Base-by-base conservation (phyloP, 129 eudicot species). In the Daucus carota region DNA sequence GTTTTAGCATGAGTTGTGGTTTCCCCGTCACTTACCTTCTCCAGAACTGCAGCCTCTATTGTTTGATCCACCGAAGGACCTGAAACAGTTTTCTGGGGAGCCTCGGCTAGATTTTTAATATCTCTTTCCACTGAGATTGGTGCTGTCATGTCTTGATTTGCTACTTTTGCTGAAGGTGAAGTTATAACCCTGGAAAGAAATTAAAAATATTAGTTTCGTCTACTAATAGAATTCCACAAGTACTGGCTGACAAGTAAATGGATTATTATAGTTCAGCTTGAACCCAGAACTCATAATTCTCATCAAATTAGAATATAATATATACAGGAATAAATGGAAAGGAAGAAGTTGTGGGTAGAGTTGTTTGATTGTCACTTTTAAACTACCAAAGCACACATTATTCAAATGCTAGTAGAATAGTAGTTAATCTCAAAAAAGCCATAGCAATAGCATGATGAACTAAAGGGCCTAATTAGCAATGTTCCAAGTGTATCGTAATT, bases 111-210 rank as follows among this genome's bases (percentile, higher is more conserved):
- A 57, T 67, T 66, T 20, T 63, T 20, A 29, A 57, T 73, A 5
- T 76, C 80, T 41, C 75, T 85, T 59, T 81, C 84, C 36, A 79
- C 72, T 44, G 83, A 74, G 42, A 82, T 83, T 18, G 81, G 82
- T 24, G 75, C 82, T 54, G 78, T 80, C 79, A 70, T 88, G 70
- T 75, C 60, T 62, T 72, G 85, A 73, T 73, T 78, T 60, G 80
- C 79, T 68, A 77, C 90, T 72, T 75, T 80, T 24, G 34, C 18
- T 12, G 78, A 70, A 80, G 75, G 75, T 15, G 78, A 72, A 45
- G 78, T 81, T 70, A 14, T 63, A 24, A 62, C 83, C 86, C 97
- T 92, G 90, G 52, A 66, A 71, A 28, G 45, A 73, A n/a, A 66
- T 71, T 24, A 54, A 18, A 42, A 47, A 17, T n/a, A 72, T 41